Evolutionary conservation across 306 rosid species (phyloP).

Genomic region (Medicago lupulina): DNA sequence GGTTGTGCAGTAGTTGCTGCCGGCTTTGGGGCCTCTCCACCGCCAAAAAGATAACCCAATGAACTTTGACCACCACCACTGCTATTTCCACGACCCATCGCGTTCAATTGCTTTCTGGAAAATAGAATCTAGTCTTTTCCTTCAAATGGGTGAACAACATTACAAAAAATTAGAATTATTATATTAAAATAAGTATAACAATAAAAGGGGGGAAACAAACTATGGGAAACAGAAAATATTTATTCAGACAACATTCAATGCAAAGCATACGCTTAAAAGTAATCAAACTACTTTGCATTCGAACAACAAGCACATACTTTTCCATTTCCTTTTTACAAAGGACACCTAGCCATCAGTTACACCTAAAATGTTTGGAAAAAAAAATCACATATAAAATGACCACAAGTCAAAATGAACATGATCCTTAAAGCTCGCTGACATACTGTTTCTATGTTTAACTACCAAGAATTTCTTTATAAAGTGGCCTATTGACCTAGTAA

Average conservation of each 20-base stretch:
- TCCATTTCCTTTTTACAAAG: neutral
- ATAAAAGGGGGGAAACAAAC: neutral
- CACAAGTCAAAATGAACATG: constrained; percentile 7
- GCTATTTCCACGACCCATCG: constrained; percentile 99
- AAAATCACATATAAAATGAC: constrained; percentile 24
- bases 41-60: constrained; percentile 94
- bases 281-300: constrained; percentile 21
- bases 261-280: neutral
- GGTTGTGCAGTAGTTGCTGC: constrained; percentile 58
- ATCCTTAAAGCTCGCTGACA: neutral
- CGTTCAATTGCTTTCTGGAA: constrained; percentile 46
- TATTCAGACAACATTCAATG: constrained; percentile 7
- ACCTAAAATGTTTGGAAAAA: neutral
- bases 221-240: neutral
- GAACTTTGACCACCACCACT: constrained; percentile 99
- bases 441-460: neutral
- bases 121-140: constrained; percentile 38
- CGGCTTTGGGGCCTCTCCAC: constrained; percentile 84
- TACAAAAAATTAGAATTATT: constrained; percentile 19
- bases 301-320: constrained; percentile 9
- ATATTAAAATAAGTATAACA: constrained; percentile 29
- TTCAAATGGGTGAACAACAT: constrained; percentile 36
- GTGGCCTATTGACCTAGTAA: neutral
- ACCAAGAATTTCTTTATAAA: constrained; percentile 18
- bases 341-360: neutral